Percentiles rank a stretch among this genome's conserved stretches.
Evolutionary conservation across 257 asterid genomes (phyloP).

Genomic region (Solanum megistacrolobum): DNA sequence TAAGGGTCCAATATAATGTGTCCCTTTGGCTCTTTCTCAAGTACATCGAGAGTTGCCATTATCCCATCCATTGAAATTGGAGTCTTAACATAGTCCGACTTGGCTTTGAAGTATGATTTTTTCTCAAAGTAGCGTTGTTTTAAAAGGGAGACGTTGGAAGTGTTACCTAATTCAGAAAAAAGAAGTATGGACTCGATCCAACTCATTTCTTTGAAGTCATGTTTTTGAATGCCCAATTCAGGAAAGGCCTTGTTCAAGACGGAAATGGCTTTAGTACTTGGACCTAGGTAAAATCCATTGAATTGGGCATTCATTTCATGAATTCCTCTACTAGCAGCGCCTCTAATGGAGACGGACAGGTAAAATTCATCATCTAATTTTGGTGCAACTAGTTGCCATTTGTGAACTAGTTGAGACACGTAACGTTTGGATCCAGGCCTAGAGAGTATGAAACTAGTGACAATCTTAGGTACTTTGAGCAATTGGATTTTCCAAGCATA

Average conservation of each 20-base stretch:
- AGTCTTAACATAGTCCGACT: slow-evolving; percentile 51
- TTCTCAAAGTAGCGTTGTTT: slow-evolving; percentile 28
- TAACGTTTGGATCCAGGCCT: slow-evolving; percentile 23
- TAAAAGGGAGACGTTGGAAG: slow-evolving; percentile 6
- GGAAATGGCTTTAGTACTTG: slow-evolving; percentile 19
- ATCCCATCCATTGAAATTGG: slow-evolving; percentile 30
- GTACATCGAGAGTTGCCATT: slow-evolving; percentile 8
- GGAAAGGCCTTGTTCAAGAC: slow-evolving; percentile 26
- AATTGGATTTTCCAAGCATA: slow-evolving; percentile 62
- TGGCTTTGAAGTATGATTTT: slow-evolving; percentile 57
- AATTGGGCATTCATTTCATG: slow-evolving; percentile 46
- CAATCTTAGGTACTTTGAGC: slow-evolving; percentile 22
- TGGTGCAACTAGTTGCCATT: slow-evolving; percentile 62
- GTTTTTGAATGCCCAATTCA: slow-evolving; percentile 20
- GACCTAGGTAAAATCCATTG: slow-evolving; percentile 53
- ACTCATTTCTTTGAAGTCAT: slow-evolving; percentile 46
- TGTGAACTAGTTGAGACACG: slow-evolving; percentile 23
- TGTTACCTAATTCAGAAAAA: slow-evolving; percentile 39
- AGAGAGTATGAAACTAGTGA: slow-evolving; percentile 36
- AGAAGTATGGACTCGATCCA: slow-evolving; percentile 61
- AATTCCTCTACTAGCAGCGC: slow-evolving; percentile 21
- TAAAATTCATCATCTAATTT: slow-evolving; percentile 30
- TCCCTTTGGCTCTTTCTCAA: slow-evolving; percentile 53
- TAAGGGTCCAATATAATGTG: slow-evolving; percentile 61
- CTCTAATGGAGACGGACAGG: slow-evolving; percentile 46